Evolutionary conservation across 2,329 filamentous ascomycete genomes (phyloP).

Genomic region (Orbilia blumenaviensis): DNA sequence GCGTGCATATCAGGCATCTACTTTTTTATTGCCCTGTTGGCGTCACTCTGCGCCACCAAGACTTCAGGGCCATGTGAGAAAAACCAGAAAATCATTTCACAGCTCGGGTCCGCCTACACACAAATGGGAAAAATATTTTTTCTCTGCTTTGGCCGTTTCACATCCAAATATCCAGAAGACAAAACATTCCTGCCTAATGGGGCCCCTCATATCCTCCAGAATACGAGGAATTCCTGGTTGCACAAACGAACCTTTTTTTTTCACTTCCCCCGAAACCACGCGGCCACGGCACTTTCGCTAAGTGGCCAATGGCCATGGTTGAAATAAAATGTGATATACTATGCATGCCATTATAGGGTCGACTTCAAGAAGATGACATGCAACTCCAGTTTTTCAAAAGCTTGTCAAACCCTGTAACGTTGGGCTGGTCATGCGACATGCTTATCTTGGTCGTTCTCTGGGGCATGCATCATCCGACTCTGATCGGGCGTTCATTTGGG

Average conservation of each 20-base stretch:
- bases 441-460: constrained; percentile 16
- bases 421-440: constrained; percentile 21
- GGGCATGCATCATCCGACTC: not conserved
- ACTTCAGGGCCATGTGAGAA: constrained; percentile 44
- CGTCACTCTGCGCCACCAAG: constrained; percentile 42
- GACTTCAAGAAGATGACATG: constrained; percentile 15
- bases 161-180: not conserved
- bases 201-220: not conserved
- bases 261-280: constrained; percentile 18
- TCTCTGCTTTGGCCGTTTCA: constrained; percentile 17
- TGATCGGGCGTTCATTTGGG: constrained; percentile 1
- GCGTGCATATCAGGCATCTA: constrained; percentile 53
- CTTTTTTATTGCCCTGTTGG: constrained; percentile 46
- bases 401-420: constrained; percentile 23
- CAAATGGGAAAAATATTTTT: constrained; percentile 11
- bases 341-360: constrained; percentile 25
- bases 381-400: constrained; percentile 20
- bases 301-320: not conserved
- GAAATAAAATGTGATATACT: not conserved
- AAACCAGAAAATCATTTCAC: constrained; percentile 26
- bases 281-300: constrained; percentile 9
- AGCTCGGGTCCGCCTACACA: constrained; percentile 29
- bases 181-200: constrained; percentile 32
- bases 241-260: constrained; percentile 11
- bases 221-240: constrained; percentile 14